These are phyloP conservation scores for Gossypium trilobum DNA, from an alignment of 441 rosid species.

Conservation along the genomic window DNA sequence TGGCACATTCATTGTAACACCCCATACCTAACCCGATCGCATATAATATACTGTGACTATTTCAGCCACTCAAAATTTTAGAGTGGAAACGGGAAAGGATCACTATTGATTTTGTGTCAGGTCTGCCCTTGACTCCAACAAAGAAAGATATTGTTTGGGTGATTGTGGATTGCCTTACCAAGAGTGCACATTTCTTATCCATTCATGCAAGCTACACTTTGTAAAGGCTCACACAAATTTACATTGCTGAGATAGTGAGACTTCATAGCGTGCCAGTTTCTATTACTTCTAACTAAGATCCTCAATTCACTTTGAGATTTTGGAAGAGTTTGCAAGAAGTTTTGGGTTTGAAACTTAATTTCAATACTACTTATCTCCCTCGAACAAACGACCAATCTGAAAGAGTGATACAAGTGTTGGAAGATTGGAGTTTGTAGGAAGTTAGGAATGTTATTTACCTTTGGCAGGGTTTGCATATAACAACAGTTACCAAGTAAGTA, in stretches of 20 bases:
- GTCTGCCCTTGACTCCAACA: neutral
- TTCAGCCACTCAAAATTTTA: neutral
- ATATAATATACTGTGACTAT: neutral
- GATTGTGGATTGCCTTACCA: neutral
- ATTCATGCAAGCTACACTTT: neutral
- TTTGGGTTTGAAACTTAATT: too few species aligned
- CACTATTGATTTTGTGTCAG: neutral
- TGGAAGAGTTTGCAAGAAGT: neutral
- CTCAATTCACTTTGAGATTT: neutral
- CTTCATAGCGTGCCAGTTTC: neutral
- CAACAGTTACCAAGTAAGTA: neutral
- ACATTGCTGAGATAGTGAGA: neutral
- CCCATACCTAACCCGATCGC: neutral
- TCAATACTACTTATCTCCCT: neutral
- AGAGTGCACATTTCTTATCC: neutral
- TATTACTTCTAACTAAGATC: neutral
- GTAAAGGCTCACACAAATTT: neutral
- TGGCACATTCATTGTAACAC: neutral
- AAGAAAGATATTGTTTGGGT: neutral
- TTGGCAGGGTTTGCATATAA: neutral
- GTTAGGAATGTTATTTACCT: neutral
- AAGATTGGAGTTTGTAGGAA: neutral
- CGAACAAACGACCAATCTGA: neutral
- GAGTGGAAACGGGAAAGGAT: neutral
- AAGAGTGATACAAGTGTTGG: neutral